phyloP scores from a whole-genome alignment of 768 basidiomycete genomes.

The Trichaptum fuscoviolaceum region DNA sequence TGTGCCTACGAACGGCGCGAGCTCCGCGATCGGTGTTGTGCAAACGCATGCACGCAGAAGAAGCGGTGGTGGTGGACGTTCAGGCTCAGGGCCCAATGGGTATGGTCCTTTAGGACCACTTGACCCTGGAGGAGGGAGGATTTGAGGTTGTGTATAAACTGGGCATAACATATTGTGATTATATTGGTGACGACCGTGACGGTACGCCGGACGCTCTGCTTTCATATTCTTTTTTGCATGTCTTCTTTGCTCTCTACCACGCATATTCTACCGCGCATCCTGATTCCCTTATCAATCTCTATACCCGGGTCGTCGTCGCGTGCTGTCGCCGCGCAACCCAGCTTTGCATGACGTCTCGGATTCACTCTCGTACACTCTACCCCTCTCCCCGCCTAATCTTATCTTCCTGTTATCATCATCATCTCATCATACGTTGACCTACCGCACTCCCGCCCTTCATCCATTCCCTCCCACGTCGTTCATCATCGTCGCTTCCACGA shows the following conservation, averaged over 20 bases:
- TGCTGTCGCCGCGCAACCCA: neutral
- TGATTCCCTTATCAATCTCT: neutral
- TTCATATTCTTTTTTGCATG: constrained; percentile 1
- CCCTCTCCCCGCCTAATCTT: neutral
- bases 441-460: neutral
- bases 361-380: neutral
- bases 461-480: neutral
- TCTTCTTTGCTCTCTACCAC: neutral
- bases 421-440: neutral
- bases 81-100: constrained; percentile 20
- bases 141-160: neutral
- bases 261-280: neutral
- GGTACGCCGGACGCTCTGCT: constrained; percentile 1
- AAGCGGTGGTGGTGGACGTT: constrained; percentile 29
- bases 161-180: neutral
- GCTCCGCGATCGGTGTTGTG: constrained; percentile 31
- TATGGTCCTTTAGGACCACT: constrained; percentile 47
- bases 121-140: constrained; percentile 22
- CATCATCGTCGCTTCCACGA: neutral
- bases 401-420: neutral
- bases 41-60: constrained; percentile 37
- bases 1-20: constrained; percentile 25
- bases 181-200: constrained; percentile 1
- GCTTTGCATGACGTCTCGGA: neutral
- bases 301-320: neutral